Base-by-base conservation (phyloP, 179 eudicot species). In the Patellifolia procumbens region DNA sequence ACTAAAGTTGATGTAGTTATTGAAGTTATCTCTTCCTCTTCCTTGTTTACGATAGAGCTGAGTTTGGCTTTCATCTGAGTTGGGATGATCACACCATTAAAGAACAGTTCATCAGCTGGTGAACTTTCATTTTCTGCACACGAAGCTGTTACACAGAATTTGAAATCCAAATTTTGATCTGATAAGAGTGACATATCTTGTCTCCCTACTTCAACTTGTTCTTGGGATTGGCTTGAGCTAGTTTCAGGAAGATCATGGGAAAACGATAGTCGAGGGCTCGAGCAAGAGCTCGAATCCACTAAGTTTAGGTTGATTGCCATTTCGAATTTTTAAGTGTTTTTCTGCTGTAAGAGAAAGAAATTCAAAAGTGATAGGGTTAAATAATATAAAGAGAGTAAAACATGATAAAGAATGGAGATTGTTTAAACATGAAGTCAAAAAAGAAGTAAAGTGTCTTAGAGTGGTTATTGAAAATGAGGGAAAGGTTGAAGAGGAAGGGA, bases 71-170 rank as follows among this genome's bases (percentile, higher is more conserved):
- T 79, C 80, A 78, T 76, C 46, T 79, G 76, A 20, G 65, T 80
- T 2, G 87, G 87, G 61, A 85, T 68, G 35, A 85, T 80, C 35
- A 85, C 77, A 2, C 87, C 87, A 24, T 80, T 79, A 49, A 43
- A 77, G 68, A 85, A 85, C 24, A 85, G 85, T 56, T 85, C 83
- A 19, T 82, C 85, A 1, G 87, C 87, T 0, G 85, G 80, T 26
- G 59, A 80, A 7, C 28, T 48, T 43, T 84, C 76, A 12, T 45
- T 19, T 37, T 73, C 81, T 11, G 45, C 32, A 59, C 39, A 67
- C 2, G 53, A 51, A 37, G 19, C 48, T 2, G 69, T 19, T 0
- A 71, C 46, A 26, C 81, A 74, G 74, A 85, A 85, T 5, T 82
- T 46, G 77, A 85, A 85, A 0, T 75, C 79, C 4, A 66, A 68